Conservation (phyloP, 495 filamentous ascomycete species). For the Hyaloscypha hepaticicola region DNA sequence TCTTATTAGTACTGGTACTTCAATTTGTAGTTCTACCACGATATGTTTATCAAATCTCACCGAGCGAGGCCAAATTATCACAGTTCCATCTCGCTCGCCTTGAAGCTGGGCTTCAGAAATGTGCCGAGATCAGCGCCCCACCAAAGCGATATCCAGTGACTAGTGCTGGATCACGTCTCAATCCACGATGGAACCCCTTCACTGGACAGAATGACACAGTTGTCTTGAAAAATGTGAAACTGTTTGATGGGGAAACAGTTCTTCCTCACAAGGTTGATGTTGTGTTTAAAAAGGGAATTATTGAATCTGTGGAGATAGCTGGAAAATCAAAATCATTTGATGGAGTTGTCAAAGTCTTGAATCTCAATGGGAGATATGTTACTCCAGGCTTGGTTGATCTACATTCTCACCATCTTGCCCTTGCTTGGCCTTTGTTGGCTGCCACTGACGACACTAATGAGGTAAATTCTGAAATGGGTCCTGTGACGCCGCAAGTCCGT, state of each 20-base stretch:
- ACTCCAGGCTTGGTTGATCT: constrained; percentile 67
- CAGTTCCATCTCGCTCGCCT: constrained; percentile 18
- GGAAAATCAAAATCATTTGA: constrained; percentile 31
- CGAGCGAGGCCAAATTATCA: constrained; percentile 10
- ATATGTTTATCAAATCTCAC: constrained; percentile 21
- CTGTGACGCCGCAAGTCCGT: constrained; percentile 58
- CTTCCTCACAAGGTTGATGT: constrained; percentile 46
- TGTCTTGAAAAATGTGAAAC: constrained; percentile 48
- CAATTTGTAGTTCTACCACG: constrained; percentile 26
- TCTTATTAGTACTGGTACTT: constrained; percentile 14
- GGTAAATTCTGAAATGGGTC: constrained; percentile 39
- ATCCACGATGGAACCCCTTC: constrained; percentile 28
- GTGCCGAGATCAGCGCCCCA: constrained; percentile 18
- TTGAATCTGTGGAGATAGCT: constrained; percentile 42
- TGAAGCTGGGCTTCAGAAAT: constrained; percentile 20
- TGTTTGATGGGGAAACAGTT: constrained; percentile 53
- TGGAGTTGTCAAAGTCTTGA: constrained; percentile 34
- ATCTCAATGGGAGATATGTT: constrained; percentile 56
- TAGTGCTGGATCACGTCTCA: constrained; percentile 14
- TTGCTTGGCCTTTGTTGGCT: constrained; percentile 40
- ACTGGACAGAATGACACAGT: constrained; percentile 34
- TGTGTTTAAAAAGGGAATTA: constrained; percentile 48
- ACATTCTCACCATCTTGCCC: constrained; percentile 59
- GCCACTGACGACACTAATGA: constrained; percentile 54
- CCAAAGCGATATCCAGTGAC: constrained; percentile 26